Conservation (phyloP, 768 basidiomycete genomes). For the Tephrocybe sp. region DNA sequence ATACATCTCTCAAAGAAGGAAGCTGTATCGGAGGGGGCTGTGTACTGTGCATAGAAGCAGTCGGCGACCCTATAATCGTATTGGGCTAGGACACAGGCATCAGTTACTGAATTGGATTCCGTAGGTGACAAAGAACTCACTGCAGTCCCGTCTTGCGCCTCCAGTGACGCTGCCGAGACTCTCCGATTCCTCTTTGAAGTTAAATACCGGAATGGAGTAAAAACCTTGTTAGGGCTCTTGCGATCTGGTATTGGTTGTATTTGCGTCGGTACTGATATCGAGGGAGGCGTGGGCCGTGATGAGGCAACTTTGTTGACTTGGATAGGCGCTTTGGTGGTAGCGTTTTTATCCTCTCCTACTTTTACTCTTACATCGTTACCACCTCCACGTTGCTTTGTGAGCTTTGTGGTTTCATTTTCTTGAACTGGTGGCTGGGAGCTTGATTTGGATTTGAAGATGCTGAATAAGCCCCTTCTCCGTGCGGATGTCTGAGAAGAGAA, state of each 20-base stretch:
- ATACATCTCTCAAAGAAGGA: conserved; percentile 63
- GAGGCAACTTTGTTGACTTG: conserved; percentile 7
- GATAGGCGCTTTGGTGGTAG: background rate
- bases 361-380: conserved; percentile 6
- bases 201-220: conserved; percentile 64
- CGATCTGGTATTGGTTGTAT: conserved; percentile 30
- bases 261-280: conserved; percentile 28
- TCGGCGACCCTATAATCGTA: conserved; percentile 74
- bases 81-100: conserved; percentile 45
- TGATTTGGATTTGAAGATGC: conserved; percentile 29
- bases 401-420: conserved; percentile 20
- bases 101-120: conserved; percentile 7
- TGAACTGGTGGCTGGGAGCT: conserved; percentile 18
- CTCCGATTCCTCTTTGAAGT: conserved; percentile 58
- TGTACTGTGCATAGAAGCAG: conserved; percentile 59
- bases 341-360: no score
- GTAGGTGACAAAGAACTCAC: conserved; percentile 40
- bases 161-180: conserved; percentile 71
- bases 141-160: conserved; percentile 77
- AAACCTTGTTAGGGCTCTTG: conserved; percentile 44
- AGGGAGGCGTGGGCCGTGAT: conserved; percentile 14
- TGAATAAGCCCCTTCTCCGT: conserved; percentile 39
- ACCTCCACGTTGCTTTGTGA: conserved; percentile 20
- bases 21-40: conserved; percentile 44
- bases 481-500: conserved; percentile 35